Evolutionary conservation across 2,329 filamentous ascomycete genomes (phyloP).

Genomic region (Neurospora sp.): DNA sequence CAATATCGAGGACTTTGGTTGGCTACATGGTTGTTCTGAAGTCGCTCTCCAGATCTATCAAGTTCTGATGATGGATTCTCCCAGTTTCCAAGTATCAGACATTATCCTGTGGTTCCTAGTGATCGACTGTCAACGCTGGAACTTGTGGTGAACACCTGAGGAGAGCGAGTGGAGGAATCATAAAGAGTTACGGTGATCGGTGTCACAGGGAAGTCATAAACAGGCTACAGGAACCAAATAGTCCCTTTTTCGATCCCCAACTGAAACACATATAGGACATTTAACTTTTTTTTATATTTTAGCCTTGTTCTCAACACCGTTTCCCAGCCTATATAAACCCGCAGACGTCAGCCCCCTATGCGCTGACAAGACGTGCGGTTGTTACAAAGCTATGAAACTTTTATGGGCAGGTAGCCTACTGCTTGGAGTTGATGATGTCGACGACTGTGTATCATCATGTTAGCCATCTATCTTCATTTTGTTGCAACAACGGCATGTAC

Average conservation of each 20-base stretch:
- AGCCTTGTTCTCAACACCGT: background rate
- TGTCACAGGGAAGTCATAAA: background rate
- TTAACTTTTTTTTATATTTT: background rate
- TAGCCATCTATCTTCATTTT: background rate
- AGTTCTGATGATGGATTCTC: background rate
- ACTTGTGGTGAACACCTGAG: background rate
- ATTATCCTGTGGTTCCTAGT: background rate
- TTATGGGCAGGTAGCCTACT: slow-evolving; percentile 25
- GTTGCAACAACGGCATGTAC: slow-evolving; percentile 23
- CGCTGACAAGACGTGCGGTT: background rate
- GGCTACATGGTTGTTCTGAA: background rate
- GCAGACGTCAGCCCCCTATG: background rate
- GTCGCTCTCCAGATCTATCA: background rate
- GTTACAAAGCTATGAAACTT: slow-evolving; percentile 4
- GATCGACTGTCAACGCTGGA: too few species aligned
- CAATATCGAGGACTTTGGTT: background rate
- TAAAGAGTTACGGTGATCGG: background rate
- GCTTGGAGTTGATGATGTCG: slow-evolving; percentile 50
- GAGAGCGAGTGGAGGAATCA: background rate
- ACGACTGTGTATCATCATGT: slow-evolving; percentile 31
- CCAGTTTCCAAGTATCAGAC: background rate
- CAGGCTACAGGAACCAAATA: background rate
- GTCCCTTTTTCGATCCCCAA: background rate
- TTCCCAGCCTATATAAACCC: background rate
- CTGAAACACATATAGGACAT: background rate